Evolutionary conservation across 2,329 filamentous ascomycete species (phyloP).

Genomic region (Ceratocystis variospora): DNA sequence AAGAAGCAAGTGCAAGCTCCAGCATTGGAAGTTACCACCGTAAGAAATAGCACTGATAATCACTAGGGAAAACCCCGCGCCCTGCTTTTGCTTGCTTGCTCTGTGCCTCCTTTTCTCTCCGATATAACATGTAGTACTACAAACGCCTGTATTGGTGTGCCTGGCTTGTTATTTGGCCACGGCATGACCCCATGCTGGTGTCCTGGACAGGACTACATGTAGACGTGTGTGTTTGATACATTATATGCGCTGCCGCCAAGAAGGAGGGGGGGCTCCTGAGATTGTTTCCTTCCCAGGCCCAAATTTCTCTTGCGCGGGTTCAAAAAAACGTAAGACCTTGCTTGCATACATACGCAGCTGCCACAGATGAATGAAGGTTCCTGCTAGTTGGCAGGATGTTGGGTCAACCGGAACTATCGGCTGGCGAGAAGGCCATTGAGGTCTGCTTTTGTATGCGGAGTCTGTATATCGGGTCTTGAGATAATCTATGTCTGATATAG

Average conservation of each 20-base stretch:
- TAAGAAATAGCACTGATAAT: neutral
- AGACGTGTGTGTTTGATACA: neutral
- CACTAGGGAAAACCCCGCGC: neutral
- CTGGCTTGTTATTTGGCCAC: neutral
- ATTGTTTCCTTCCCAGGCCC: neutral
- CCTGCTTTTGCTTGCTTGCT: neutral
- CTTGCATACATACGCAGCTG: neutral
- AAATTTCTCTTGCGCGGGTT: neutral
- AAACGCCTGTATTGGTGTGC: neutral
- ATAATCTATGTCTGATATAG: too few species aligned
- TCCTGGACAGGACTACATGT: neutral
- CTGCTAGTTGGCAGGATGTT: neutral
- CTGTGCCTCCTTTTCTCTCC: too few species aligned
- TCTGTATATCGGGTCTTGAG: too few species aligned
- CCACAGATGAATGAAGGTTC: neutral
- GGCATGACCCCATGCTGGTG: neutral
- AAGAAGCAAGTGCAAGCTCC: slow-evolving; percentile 13
- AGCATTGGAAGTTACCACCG: slow-evolving; percentile 11
- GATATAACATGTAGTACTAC: neutral
- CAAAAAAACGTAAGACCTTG: neutral
- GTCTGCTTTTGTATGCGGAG: neutral
- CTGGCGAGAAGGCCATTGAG: neutral
- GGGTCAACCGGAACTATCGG: too few species aligned
- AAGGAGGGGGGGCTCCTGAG: neutral
- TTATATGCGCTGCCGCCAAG: neutral